Base-by-base conservation (phyloP, 441 rosid species). In the Jatropha multifida region DNA sequence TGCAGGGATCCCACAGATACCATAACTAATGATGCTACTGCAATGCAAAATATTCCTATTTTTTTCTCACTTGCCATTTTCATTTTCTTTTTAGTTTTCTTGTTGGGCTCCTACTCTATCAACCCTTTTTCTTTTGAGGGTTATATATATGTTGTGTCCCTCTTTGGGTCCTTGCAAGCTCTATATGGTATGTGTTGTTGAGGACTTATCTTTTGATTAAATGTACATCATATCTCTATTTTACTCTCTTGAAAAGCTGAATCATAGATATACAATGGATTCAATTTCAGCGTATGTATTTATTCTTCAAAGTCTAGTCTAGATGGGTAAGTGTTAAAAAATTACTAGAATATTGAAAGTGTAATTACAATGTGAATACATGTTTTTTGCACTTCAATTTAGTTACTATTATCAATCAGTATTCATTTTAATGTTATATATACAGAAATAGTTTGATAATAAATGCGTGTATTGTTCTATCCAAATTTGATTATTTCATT, bases 1-100 rank as follows among this genome's bases (percentile, higher is more conserved):
- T 70, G 83, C 65, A 82, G 10, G 46, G 81, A 80, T n/a, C 58
- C 82, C 44, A 15, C 37, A 48, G 58, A 4, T 15, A 41, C 61
- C 70, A 77, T 32, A 0, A 71, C 71, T 74, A 65, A 3, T 55
- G 65, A 77, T 7, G 71, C 77, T 67, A 77, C 42, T 27, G 78
- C 48, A n/a, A 78, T 6, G 62, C 76, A 69, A 3, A 82, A 61
- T 23, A 78, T 6, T 70, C 61, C n/a, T 51, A 71, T 26, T 64
- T 69, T 82, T 32, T 18, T 63, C 48, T 32, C 75, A 41, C 23
- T 61, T 10, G 15, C 76, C 81, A 75, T 32, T 32, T 32, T 32
- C 32, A 32, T 32, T 32, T 32, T 32, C 32, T 32, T 32, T 32
- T 32, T 1, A 32, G 2, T 32, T 32, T 32, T 32, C 32, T 32